Base-by-base conservation (phyloP, 371 early-diverging fungal genomes). In the Mucor plumbeus region DNA sequence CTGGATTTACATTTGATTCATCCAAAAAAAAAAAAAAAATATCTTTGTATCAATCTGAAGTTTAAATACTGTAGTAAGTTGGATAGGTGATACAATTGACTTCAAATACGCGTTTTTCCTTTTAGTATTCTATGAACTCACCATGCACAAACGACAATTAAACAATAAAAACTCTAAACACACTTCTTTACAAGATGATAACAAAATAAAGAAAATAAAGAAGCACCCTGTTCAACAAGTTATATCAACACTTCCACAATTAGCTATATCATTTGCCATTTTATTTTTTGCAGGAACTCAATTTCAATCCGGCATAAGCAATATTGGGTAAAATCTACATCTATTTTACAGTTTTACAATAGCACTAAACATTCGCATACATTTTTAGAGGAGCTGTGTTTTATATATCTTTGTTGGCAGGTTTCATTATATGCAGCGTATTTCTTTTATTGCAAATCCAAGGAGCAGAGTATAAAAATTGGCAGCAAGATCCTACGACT, bases 151-250 rank as follows among this genome's bases (percentile, higher is more conserved):
- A 50, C 50, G 59, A 58, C 65, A 44, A 58, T 21, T 10, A 39
- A 38, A 59, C 5, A 59, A 87, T 77, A 81, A 86, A 58, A 78
- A 79, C 7, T 77, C 54, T 15, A 53, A 36, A 39, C 15, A 14
- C 36, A 11, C 34, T n/a, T 15, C 21, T 40, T 34, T 39, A 8
- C 31, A 10, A 39, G 59, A 59, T 40, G n/a, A 50, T 14, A 38
- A 34, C 36, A 59, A 40, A n/a, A 4, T 13, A 40, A 59, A 48
- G 7, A 36, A 0, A 17, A 14, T 13, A 3, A 70, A 50, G 17
- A 70, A 62, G 31, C 55, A 65, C n/a, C 68, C 72, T 10, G 54
- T 72, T 15, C 54, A 68, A 33, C 43, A 58, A 38, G 48, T 68
- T 15, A 17, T 72, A 3, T 63, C 63, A 2, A 64, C 65, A 33